A percentile compares a stretch with the other conserved stretches of the same genome.
Conservation (phyloP, 1,284 basidiomycete species). For the Schizophyllum amplum region DNA sequence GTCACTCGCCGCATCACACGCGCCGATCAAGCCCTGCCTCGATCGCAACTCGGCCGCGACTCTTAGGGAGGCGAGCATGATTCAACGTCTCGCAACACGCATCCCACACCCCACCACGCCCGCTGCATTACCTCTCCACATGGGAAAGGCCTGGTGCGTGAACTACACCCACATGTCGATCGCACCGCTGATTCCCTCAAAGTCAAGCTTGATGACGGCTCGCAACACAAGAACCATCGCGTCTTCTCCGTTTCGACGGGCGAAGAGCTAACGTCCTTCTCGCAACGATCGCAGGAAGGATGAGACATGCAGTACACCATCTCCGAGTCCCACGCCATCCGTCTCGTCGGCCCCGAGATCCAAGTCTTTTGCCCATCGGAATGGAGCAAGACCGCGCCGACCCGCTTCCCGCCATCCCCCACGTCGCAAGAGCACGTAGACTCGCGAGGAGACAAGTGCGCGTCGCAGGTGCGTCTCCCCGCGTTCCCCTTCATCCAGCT, state of each 20-base stretch:
- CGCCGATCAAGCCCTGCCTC: too few species aligned
- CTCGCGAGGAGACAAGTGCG: constrained; percentile 96
- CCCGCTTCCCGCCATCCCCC: constrained; percentile 71
- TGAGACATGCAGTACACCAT: constrained; percentile 93
- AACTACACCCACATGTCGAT: constrained; percentile 16
- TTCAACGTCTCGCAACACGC: too few species aligned
- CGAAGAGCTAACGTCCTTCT: constrained; percentile 73
- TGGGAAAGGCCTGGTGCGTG: constrained; percentile 78
- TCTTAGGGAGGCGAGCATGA: too few species aligned
- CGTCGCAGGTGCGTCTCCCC: constrained; percentile 12
- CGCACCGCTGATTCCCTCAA: constrained; percentile 17
- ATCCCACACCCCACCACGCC: too few species aligned
- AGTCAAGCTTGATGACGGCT: constrained; percentile 72
- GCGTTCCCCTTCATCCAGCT: too few species aligned
- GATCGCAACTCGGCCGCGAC: too few species aligned
- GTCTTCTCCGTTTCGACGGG: constrained; percentile 80
- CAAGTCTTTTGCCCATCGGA: constrained; percentile 82
- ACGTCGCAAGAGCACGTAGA: too few species aligned
- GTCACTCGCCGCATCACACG: too few species aligned
- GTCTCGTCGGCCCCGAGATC: constrained; percentile 78
- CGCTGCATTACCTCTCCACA: constrained; percentile 89
- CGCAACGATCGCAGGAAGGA: constrained; percentile 76
- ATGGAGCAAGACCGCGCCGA: constrained; percentile 70
- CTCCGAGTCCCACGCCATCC: constrained; percentile 83
- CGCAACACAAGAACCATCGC: constrained; percentile 83